Base-by-base conservation (phyloP, 371 early-diverging fungal genomes). In the Mortierella sp. region DNA sequence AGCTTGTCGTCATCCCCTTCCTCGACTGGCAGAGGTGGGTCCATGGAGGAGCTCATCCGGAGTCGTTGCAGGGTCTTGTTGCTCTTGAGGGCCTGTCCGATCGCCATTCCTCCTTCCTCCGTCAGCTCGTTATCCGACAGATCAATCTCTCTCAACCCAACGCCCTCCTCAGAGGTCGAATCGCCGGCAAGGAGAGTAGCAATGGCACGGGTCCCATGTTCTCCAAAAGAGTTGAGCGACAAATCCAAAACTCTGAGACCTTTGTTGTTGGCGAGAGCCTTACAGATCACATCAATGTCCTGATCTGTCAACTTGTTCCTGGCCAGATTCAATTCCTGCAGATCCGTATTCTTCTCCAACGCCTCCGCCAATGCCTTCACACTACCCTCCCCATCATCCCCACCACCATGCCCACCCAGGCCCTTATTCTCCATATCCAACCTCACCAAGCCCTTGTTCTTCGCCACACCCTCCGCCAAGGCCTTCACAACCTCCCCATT, bases 381-480 rank as follows among this genome's bases (percentile, higher is more conserved):
- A 71, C 77, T 68, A 65, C 65, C n/a, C 77, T 71, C 32, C 7
- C 73, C 46, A 6, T 68, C 68, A 41, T 68, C 68, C 5, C 32
- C 35, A 2, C 35, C 16, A 5, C 18, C 16, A 32, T 71, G 76
- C 60, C 83, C 80, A 21, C 80, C 84, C 1, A 93, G 70, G 0
- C 91, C 91, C 75, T 93, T 93, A 77, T 92, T 92, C 73, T 93
- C 93, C 65, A 91, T 80, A 87, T 93, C 92, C 1, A 93, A 71
- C n/a, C 88, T 88, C 43, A 73, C 51, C 55, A 93, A 54, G 0
- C 92, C 91, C 77, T 89, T 88, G 72, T 91, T 92, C 27, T 81
- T 89, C 10, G 91, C 91, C 32, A 93, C 77, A 5, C 92, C 92
- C 71, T 90, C 90, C 51, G 90, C 85, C 18, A 93, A 79, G 6